Base-by-base conservation (phyloP, 441 rosid genomes). In the Adansonia gregorii region DNA sequence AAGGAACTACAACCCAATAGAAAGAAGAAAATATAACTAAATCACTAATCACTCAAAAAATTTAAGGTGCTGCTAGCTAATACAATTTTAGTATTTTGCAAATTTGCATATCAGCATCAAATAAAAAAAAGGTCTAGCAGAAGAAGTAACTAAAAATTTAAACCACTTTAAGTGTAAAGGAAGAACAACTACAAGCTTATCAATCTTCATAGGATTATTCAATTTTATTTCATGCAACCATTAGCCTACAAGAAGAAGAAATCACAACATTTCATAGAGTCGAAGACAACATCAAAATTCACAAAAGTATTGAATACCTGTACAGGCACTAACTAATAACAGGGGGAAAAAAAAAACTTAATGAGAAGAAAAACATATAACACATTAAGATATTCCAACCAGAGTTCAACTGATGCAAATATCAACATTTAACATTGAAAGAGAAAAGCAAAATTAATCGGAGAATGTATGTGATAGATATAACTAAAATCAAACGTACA, bases 201-300 rank as follows among this genome's bases (percentile, higher is more conserved):
- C 68, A 78, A 92, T 68, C 78, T 88, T 88, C 74, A 72, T 66
- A 20, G 98, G 94, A 81, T 95, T 92, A 80, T 86, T 90, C 65
- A 92, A 76, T 82, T 80, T 72, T 93, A 92, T 93, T 83, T 89
- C 95, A 85, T 91, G 94, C 80, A 93, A 87, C 78, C 96, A 85
- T 79, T 93, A 98, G 85, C 94, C 98, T 91, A 60, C 55, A 27
- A 80, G 1, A 48, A 67, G 48, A 70, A 15, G 46, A 68, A 70
- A 27, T 31, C 46, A 70, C 61, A 51, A 63, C 35, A 27, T 27
- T 17, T 39, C 10, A 61, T 2, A 49, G 19, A 63, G 56, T 27
- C 35, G 20, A 46, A 15, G 15, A 48, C 41, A 45, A 58, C 67
- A 41, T 73, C 66, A 73, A 41, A 27, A 45, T 72, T 55, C 64